Evolutionary conservation across 2,329 filamentous ascomycete species (phyloP), one percentile per base, ranked within the genome.

Genomic region (Aspergillus cejpii): DNA sequence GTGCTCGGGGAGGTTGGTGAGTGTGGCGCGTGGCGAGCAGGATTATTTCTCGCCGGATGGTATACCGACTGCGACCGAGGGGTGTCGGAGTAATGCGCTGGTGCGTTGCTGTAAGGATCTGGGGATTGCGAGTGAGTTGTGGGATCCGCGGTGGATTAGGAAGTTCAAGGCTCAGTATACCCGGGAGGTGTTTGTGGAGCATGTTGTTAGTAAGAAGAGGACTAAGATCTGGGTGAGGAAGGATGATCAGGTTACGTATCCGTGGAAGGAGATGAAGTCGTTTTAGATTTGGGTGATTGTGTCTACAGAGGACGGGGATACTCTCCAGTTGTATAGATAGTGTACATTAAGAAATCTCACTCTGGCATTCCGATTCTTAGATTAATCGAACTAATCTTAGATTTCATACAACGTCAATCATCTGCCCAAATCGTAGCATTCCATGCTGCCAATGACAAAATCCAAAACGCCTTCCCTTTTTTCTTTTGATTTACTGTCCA

Each of bases 61-160:
- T 44, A 89, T 98, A 52, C 89, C 92, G 20, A 95, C 90, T 1
- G 90, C 92, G 6, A 90, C 90, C 48, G 92, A 98, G 70, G 92
- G 92, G 42, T 94, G 89, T 77, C 96, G 96, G 71, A 95, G 89
- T 51, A 98, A 98, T 64, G 92, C 92, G 10, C 76, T 98, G 55
- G 94, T 97, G 83, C 86, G 92, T 47, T 97, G 91, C 77, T 97
- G 92, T 75, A 98, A 98, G 73, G 92, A 98, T 67, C 73, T 98
- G 24, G 92, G 92, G 27, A 85, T 98, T 53, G 92, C 88, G 1
- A 90, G 85, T 53, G 92, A 98, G 70, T 78, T 98, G 15, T 98
- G 92, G 92, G 92, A 98, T 71, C 92, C 92, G 27, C 75, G 86
- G 44, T 98, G 85, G 71, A 88, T 97, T 54, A 80, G 86, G 58